Percentiles rank a stretch among this genome's conserved stretches.
Evolutionary conservation across 306 rosid genomes (phyloP).

Genomic region (Mucuna pruriens): DNA sequence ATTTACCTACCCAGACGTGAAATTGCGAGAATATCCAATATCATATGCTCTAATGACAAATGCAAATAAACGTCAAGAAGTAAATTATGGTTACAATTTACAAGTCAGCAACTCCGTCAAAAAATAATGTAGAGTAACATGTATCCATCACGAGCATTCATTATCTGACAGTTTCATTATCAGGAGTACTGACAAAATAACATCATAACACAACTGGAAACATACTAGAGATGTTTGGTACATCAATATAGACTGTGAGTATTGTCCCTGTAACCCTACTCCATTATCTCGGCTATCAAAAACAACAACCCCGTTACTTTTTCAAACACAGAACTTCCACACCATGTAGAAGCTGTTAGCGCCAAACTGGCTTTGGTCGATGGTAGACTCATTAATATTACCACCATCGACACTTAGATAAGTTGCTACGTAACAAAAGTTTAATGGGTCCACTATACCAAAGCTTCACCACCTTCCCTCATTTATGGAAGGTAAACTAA

Average conservation of each 20-base stretch:
- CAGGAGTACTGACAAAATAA: conserved; percentile 42
- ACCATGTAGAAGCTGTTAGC: conserved; percentile 50
- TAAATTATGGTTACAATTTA: neutral
- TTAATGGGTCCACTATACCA: conserved; percentile 54
- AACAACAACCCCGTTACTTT: conserved; percentile 38
- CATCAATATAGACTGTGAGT: conserved; percentile 45
- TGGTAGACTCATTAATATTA: conserved; percentile 58
- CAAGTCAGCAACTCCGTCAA: neutral
- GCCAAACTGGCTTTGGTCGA: conserved; percentile 51
- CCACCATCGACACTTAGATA: conserved; percentile 55
- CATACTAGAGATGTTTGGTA: conserved; percentile 46
- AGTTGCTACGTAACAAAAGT: conserved; percentile 53
- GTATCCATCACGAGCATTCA: conserved; percentile 50
- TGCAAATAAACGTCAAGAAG: neutral
- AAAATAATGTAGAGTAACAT: conserved; percentile 7
- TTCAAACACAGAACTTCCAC: conserved; percentile 49
- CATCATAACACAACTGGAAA: conserved; percentile 49
- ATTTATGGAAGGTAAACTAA: conserved; percentile 77
- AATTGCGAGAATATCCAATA: neutral
- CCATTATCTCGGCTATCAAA: conserved; percentile 45
- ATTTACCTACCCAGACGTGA: neutral
- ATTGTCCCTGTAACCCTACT: conserved; percentile 43
- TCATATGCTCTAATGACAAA: neutral
- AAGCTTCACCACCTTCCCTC: conserved; percentile 62
- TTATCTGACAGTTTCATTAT: conserved; percentile 37